A percentile compares a stretch with the other conserved stretches of the same genome.
phyloP scores from a whole-genome alignment of 176 grass and related monocot species.

The Lolium rigidum region DNA sequence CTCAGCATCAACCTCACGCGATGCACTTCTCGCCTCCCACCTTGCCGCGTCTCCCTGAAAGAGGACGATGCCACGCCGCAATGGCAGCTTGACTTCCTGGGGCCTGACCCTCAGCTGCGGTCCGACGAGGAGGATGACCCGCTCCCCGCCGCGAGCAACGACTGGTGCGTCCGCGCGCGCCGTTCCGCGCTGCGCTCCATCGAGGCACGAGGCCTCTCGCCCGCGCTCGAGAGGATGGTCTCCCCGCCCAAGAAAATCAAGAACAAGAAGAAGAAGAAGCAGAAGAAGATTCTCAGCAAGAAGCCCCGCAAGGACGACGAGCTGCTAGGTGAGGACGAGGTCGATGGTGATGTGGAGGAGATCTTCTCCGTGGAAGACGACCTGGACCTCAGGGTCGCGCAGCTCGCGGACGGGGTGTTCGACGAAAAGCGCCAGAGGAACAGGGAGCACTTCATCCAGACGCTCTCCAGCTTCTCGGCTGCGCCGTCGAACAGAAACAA shows the following conservation, averaged over 20 bases:
- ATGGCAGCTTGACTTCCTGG: slow-evolving; percentile 59
- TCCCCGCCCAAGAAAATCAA: slow-evolving; percentile 77
- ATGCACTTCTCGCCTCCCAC: neutral
- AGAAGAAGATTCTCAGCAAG: slow-evolving; percentile 15
- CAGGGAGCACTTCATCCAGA: slow-evolving; percentile 71
- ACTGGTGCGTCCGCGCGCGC: slow-evolving; percentile 88
- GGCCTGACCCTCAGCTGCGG: neutral
- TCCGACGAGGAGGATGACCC: slow-evolving; percentile 35
- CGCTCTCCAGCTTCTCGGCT: slow-evolving; percentile 72
- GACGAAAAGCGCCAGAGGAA: slow-evolving; percentile 72
- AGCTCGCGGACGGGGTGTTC: slow-evolving; percentile 78
- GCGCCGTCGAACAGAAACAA: slow-evolving; percentile 76
- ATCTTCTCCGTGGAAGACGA: slow-evolving; percentile 22
- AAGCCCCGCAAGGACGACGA: slow-evolving; percentile 43
- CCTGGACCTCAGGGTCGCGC: slow-evolving; percentile 56
- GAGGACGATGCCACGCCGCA: slow-evolving; percentile 38
- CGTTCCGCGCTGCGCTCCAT: slow-evolving; percentile 73
- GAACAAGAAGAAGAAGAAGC: slow-evolving; percentile 61
- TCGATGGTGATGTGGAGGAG: slow-evolving; percentile 46
- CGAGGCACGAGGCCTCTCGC: slow-evolving; percentile 66
- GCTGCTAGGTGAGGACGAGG: slow-evolving; percentile 23
- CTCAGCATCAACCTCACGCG: neutral
- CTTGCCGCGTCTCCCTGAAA: slow-evolving; percentile 18
- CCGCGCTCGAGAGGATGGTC: slow-evolving; percentile 64
- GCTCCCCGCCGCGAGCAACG: slow-evolving; percentile 54